phyloP scores from a whole-genome alignment of 2,329 filamentous ascomycete species.

The Colletotrichum sp. region DNA sequence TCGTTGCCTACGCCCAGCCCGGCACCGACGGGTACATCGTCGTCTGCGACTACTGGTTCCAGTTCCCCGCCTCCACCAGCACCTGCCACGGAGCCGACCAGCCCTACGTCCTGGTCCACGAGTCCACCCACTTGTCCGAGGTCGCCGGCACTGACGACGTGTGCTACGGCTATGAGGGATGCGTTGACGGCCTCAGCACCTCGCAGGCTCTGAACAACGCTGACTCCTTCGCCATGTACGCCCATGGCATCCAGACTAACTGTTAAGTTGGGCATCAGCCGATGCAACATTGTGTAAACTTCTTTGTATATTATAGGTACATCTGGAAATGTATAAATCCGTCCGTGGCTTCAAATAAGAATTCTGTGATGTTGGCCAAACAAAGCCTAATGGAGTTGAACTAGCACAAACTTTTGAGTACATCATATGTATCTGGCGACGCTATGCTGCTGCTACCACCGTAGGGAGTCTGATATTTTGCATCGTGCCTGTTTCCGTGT shows the following conservation, averaged over 20 bases:
- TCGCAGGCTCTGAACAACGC: conserved; percentile 19
- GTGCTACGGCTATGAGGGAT: conserved; percentile 28
- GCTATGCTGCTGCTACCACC: rapidly evolving
- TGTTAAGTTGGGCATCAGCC: neutral
- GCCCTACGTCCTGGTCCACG: conserved; percentile 68
- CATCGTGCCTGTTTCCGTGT: neutral
- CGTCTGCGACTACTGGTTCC: conserved; percentile 66
- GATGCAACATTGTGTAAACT: neutral
- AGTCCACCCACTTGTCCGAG: conserved; percentile 66
- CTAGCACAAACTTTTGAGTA: neutral
- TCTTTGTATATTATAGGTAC: neutral
- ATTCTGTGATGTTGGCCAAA: neutral
- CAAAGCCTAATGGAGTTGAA: neutral
- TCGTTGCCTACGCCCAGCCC: conserved; percentile 67
- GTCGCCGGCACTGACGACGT: conserved; percentile 54
- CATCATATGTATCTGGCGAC: neutral
- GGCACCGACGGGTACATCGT: conserved; percentile 56
- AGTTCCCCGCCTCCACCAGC: conserved; percentile 50
- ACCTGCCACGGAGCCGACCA: conserved; percentile 59
- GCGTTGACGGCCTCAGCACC: conserved; percentile 4
- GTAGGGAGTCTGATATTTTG: neutral
- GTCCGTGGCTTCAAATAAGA: rapidly evolving
- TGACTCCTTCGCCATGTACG: conserved; percentile 21
- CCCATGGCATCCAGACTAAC: conserved; percentile 4
- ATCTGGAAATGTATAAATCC: neutral